A percentile compares a stretch with the other conserved stretches of the same genome.
Evolutionary conservation across 192 early-diverging fungal genomes (phyloP).

Genomic region (Entomortierella lignicola): DNA sequence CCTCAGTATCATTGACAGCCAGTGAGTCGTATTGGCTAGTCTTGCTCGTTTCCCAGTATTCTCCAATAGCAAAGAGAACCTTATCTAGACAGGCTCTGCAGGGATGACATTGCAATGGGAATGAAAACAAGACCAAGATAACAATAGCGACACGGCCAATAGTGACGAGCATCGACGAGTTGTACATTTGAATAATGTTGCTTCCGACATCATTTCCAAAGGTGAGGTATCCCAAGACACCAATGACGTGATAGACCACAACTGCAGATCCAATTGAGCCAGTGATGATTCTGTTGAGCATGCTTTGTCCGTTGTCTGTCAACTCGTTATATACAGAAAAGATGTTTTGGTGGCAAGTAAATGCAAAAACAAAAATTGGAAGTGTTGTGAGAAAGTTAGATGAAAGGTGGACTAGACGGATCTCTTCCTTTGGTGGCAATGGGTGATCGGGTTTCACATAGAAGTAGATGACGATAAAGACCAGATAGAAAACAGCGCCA

Average conservation of each 20-base stretch:
- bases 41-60: constrained; percentile 44
- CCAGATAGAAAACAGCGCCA: constrained; percentile 85
- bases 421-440: constrained; percentile 67
- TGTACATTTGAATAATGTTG: constrained; percentile 91
- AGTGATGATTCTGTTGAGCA: constrained; percentile 75
- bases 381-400: constrained; percentile 77
- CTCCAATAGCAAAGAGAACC: constrained; percentile 63
- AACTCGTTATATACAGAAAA: constrained; percentile 97
- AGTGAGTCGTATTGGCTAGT: constrained; percentile 16
- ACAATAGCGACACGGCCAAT: constrained; percentile 90
- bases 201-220: constrained; percentile 86
- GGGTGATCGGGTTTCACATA: constrained; percentile 71
- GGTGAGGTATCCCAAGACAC: constrained; percentile 90
- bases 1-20: neutral
- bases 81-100: constrained; percentile 91
- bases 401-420: constrained; percentile 69
- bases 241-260: constrained; percentile 86
- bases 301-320: constrained; percentile 79
- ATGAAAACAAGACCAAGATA: constrained; percentile 88
- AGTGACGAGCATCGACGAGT: constrained; percentile 74
- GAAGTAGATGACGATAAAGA: constrained; percentile 85
- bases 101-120: constrained; percentile 95
- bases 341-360: constrained; percentile 99
- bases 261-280: constrained; percentile 83
- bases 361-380: constrained; percentile 99